phyloP scores from a whole-genome alignment of 192 early-diverging fungal genomes.

The Backusella westeae region DNA sequence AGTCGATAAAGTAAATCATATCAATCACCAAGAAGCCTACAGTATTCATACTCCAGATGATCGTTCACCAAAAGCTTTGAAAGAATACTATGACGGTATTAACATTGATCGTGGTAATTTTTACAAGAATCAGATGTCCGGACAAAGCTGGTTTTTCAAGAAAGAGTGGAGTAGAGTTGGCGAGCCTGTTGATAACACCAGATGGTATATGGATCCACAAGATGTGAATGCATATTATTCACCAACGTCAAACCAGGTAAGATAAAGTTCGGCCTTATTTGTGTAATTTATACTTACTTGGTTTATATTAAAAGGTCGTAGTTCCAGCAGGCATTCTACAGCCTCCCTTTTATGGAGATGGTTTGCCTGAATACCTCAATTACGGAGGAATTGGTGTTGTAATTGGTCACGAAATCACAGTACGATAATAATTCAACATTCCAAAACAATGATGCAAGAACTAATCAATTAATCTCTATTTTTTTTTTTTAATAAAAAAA shows the following conservation, averaged over 20 bases:
- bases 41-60: conserved; percentile 57
- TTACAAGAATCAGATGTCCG: conserved; percentile 62
- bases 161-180: conserved; percentile 23
- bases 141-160: conserved; percentile 38
- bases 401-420: conserved; percentile 74
- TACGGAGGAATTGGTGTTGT: conserved; percentile 70
- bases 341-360: conserved; percentile 56
- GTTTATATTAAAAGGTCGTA: conserved; percentile 31
- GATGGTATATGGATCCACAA: conserved; percentile 56
- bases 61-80: conserved; percentile 40
- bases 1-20: conserved; percentile 33
- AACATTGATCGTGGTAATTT: conserved; percentile 43
- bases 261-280: neutral
- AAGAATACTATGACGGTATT: conserved; percentile 52
- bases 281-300: neutral
- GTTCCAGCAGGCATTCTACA: conserved; percentile 64
- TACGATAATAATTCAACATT: conserved; percentile 20
- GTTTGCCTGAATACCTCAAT: conserved; percentile 59
- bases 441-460: neutral
- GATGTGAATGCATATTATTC: conserved; percentile 62
- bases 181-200: conserved; percentile 44
- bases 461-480: neutral
- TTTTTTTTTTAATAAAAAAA: conserved; percentile 1
- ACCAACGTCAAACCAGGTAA: conserved; percentile 42
- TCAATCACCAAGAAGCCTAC: conserved; percentile 63